phyloP scores from a whole-genome alignment of 345 rosid genomes.

The Arabidopsis suecica region DNA sequence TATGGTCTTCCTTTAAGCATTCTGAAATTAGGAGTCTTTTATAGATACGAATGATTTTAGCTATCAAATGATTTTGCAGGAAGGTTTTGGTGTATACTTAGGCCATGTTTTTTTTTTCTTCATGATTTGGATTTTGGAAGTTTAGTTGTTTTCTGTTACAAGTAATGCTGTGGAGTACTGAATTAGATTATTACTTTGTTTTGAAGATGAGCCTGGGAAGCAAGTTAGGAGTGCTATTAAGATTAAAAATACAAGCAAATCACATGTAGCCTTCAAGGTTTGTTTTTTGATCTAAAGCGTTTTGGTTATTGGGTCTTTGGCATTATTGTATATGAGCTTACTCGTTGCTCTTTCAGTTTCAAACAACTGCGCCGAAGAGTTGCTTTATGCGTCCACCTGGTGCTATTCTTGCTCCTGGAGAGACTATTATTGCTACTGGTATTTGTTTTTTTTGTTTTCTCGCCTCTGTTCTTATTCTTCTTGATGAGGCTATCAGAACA shows the following conservation, averaged over 20 bases:
- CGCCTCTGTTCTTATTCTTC: not conserved
- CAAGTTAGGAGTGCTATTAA: constrained; percentile 94
- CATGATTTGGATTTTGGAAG: constrained; percentile 5
- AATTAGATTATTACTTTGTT: constrained; percentile 20
- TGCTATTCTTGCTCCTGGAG: constrained; percentile 92
- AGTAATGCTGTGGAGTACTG: not conserved
- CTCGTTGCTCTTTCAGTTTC: constrained; percentile 62
- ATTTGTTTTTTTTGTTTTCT: constrained; percentile 18
- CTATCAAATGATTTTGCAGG: not conserved
- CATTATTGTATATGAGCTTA: not conserved
- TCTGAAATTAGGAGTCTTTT: not conserved
- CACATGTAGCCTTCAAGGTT: constrained; percentile 94
- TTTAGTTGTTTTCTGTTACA: not conserved
- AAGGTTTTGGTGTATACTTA: not conserved
- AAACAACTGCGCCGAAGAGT: constrained; percentile 98
- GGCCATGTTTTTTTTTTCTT: not conserved
- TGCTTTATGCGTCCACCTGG: constrained; percentile 99
- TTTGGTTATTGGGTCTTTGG: not conserved
- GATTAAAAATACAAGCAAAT: constrained; percentile 94
- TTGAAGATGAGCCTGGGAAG: constrained; percentile 97
- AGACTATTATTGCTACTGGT: constrained; percentile 91
- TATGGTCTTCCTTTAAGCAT: not conserved
- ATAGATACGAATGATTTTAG: not conserved
- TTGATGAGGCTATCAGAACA: constrained; percentile 2
- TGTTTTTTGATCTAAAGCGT: not conserved